A percentile compares a stretch with the other conserved stretches of the same genome.
phyloP scores from a whole-genome alignment of 306 rosid species.

The Rosa rugosa region DNA sequence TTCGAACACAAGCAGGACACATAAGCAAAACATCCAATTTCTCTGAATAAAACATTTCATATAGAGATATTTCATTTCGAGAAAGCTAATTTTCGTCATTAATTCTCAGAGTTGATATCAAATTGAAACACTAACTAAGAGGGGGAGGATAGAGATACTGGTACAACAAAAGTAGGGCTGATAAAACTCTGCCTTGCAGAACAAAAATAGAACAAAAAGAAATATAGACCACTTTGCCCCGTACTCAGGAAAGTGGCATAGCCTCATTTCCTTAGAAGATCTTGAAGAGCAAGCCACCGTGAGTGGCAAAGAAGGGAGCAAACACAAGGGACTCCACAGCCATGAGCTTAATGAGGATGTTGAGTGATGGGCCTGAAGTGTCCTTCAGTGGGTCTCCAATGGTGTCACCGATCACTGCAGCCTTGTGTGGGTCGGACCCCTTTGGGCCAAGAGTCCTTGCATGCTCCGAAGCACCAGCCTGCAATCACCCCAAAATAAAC shows the following conservation, averaged over 20 bases:
- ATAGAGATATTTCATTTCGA: not conserved
- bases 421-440: constrained; percentile 73
- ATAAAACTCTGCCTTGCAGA: constrained; percentile 26
- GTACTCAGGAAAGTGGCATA: not conserved
- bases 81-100: constrained; percentile 25
- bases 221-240: not conserved
- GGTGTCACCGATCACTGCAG: constrained; percentile 76
- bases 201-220: constrained; percentile 29
- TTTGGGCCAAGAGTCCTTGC: constrained; percentile 69
- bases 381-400: constrained; percentile 77
- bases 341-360: constrained; percentile 79
- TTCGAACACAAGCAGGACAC: not conserved
- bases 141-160: constrained; percentile 18
- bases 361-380: constrained; percentile 76
- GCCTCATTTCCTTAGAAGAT: constrained; percentile 35
- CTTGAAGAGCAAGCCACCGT: constrained; percentile 71
- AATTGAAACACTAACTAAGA: constrained; percentile 28
- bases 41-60: not conserved
- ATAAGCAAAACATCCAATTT: not conserved
- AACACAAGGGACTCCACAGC: constrained; percentile 67
- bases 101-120: constrained; percentile 29
- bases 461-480: constrained; percentile 75
- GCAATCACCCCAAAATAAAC: constrained; percentile 4
- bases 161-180: constrained; percentile 24
- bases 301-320: constrained; percentile 72